Evolutionary conservation across 1,284 basidiomycete genomes (phyloP).

Genomic region (Wallemia ichthyophaga): DNA sequence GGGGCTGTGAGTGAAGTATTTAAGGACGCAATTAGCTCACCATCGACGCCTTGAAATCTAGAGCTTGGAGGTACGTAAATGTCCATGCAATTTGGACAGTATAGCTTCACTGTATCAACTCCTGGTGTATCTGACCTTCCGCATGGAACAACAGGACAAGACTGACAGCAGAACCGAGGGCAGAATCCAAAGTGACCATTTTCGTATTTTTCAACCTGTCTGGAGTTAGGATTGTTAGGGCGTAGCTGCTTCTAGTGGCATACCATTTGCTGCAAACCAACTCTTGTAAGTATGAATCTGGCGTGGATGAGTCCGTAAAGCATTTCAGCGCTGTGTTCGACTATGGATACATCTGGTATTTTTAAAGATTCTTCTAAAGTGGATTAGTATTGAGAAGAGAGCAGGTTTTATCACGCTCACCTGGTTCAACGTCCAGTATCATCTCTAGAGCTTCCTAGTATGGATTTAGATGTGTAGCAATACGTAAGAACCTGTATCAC

Average conservation of each 20-base stretch:
- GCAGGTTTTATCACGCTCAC: slow-evolving; percentile 21
- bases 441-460: slow-evolving; percentile 86
- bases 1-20: slow-evolving; percentile 3
- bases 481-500: not conserved
- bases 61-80: slow-evolving; percentile 86
- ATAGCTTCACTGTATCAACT: slow-evolving; percentile 94
- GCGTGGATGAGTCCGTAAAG: slow-evolving; percentile 94
- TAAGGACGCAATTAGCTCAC: slow-evolving; percentile 20
- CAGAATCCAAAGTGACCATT: slow-evolving; percentile 72
- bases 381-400: slow-evolving; percentile 3
- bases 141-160: slow-evolving; percentile 71
- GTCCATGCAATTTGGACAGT: slow-evolving; percentile 93
- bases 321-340: slow-evolving; percentile 89
- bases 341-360: slow-evolving; percentile 65
- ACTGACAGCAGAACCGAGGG: slow-evolving; percentile 78
- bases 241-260: slow-evolving; percentile 8
- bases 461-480: not conserved
- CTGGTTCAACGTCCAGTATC: slow-evolving; percentile 98
- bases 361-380: slow-evolving; percentile 60
- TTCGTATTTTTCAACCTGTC: slow-evolving; percentile 84
- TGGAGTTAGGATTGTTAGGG: not conserved
- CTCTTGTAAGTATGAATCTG: slow-evolving; percentile 79
- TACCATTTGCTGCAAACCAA: slow-evolving; percentile 84
- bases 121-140: slow-evolving; percentile 87
- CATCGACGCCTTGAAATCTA: slow-evolving; percentile 85